Evolutionary conservation across 2,329 filamentous ascomycete species (phyloP).

Genomic region (Ophiostoma perfectum): DNA sequence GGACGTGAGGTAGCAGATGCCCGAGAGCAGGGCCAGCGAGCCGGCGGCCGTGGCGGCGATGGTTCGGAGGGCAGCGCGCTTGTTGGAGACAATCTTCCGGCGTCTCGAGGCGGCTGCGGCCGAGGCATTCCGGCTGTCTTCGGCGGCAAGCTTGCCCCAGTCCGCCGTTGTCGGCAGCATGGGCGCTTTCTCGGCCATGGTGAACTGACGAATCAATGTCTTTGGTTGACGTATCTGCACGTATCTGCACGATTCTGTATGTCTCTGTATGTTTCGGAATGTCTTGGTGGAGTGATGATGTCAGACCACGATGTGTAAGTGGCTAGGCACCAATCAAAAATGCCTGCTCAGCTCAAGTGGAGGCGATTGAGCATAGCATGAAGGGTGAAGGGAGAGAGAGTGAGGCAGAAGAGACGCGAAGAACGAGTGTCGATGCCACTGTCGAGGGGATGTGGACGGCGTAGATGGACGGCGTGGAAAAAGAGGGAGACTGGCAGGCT

Average conservation of each 20-base stretch:
- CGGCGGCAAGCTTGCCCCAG: conserved; percentile 19
- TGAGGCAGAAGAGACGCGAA: not conserved
- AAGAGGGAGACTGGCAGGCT: not conserved
- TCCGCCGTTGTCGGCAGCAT: conserved; percentile 34
- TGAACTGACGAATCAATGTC: not conserved
- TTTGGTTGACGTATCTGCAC: too few relatives aligned
- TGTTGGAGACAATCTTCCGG: not conserved
- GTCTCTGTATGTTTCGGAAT: too few relatives aligned
- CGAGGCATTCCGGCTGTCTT: conserved; percentile 15
- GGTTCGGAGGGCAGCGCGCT: not conserved
- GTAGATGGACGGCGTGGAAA: not conserved
- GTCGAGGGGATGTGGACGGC: not conserved
- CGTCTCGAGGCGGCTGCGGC: not conserved
- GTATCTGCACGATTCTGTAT: too few relatives aligned
- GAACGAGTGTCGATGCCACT: not conserved
- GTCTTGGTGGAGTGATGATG: too few relatives aligned
- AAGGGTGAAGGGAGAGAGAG: not conserved
- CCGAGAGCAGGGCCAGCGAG: conserved; percentile 18
- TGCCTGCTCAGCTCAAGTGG: too few relatives aligned
- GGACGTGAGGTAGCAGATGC: conserved; percentile 17
- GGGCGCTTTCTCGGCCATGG: conserved; percentile 53
- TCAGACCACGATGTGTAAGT: too few relatives aligned
- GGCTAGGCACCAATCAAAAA: too few relatives aligned
- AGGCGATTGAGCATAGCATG: not conserved
- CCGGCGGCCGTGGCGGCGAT: conserved; percentile 9